Base-by-base conservation (phyloP, 2,329 filamentous ascomycete genomes). In the Myriosclerotinia duriaeana region DNA sequence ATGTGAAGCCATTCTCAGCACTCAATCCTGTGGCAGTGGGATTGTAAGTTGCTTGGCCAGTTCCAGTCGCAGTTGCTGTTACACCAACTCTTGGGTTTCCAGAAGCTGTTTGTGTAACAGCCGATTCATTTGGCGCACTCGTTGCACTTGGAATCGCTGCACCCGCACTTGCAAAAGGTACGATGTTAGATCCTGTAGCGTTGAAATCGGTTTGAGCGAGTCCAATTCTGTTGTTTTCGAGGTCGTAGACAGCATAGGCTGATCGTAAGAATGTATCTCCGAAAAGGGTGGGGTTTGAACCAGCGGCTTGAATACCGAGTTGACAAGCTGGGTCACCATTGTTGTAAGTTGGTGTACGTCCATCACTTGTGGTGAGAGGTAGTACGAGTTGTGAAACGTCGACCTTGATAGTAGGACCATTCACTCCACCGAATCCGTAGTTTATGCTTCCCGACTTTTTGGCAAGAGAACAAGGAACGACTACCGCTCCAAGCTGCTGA, bases 231-330 rank as follows among this genome's bases (percentile, higher is more conserved):
- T 83, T 79, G 71, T 84, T 84, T 15, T 77, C 79, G 17, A 85
- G 76, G 70, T 85, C 83, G 68, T 84, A 85, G 17, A 85, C 83
- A 2, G 83, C 81, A 68, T 85, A 85, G 0, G 83, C 83, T 53
- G 81, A 82, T 67, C 83, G 77, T 46, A 86, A 76, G 74, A 85
- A 85, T 1, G 82, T 82, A 70, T 85, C 83, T 6, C 84, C 83
- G 48, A 85, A 77, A 14, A 79, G 69, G 14, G 73, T 73, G 5
- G 72, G 74, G 11, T 72, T 65, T 22, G 71, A 62, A 26, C 71
- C 72, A 9, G 74, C 74, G 3, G 72, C 58, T 71, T 82, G 79
- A 66, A 88, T 80, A 56, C 85, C 85, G 62, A 88, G 84, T 70
- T 83, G 79, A 74, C 86, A 88, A n/a, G 71, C 73, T 17, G 68